Percentiles rank a stretch among this genome's conserved stretches.
Conservation (phyloP, 129 eudicot genomes). For the Centaurea solstitialis region DNA sequence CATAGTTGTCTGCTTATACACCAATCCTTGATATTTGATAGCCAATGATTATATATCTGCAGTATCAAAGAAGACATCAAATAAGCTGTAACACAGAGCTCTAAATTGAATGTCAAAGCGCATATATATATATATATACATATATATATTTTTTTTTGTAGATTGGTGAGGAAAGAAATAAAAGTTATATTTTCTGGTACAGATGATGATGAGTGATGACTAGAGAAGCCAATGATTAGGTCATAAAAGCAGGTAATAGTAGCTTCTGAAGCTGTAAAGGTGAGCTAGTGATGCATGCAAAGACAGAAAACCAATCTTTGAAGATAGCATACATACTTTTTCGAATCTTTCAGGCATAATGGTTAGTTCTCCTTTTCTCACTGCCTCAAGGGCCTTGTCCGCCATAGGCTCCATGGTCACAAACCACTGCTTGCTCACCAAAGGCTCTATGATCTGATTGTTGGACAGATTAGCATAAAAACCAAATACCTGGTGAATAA, state of each 20-base stretch:
- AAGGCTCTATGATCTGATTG: conserved; percentile 88
- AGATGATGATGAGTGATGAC: background rate
- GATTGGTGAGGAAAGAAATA: background rate
- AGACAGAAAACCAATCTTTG: background rate
- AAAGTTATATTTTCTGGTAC: background rate
- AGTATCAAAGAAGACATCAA: conserved; percentile 15
- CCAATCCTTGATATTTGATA: conserved; percentile 96
- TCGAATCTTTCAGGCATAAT: conserved; percentile 95
- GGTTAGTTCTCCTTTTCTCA: conserved; percentile 71
- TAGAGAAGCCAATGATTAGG: background rate
- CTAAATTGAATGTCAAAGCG: background rate
- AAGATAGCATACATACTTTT: conserved; percentile 56
- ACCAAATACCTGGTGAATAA: background rate
- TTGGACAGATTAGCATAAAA: conserved; percentile 9
- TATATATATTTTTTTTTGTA: background rate
- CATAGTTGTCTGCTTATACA: conserved; percentile 97
- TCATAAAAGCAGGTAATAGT: background rate
- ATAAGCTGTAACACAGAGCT: conserved; percentile 8
- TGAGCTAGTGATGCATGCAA: background rate
- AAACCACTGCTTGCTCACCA: conserved; percentile 97
- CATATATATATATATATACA: no score
- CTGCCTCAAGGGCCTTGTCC: conserved; percentile 89
- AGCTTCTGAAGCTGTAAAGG: conserved; percentile 4
- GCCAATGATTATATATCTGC: conserved; percentile 95
- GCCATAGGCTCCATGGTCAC: conserved; percentile 96